Base-by-base conservation (phyloP, 2,329 filamentous ascomycete genomes). In the Celoporthe dispersa region DNA sequence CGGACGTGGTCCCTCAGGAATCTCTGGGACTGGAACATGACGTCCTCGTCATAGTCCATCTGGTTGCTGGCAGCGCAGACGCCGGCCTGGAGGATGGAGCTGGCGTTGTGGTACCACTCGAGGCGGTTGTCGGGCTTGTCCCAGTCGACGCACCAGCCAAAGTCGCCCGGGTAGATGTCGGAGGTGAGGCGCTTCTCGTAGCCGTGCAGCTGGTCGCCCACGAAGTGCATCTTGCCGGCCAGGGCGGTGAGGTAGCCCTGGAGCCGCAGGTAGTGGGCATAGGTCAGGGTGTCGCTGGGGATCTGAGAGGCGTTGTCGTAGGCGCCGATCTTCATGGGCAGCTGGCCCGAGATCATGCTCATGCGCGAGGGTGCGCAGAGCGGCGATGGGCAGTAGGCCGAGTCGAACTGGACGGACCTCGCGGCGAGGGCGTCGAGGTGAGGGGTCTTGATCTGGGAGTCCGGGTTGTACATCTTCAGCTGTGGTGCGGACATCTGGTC, bases 161-260 rank as follows among this genome's bases (percentile, higher is more conserved):
- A 94, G 78, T 98, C 94, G 70, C 92, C 94, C 0, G 94, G 94
- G 80, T 98, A 98, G 78, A 98, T 97, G 80, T 98, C 94, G 74
- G 91, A 93, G n/a, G 94, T 98, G 76, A 98, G 86, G 69, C 94
- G 90, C 77, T 93, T 92, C 84, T 98, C 94, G 77, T 97, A 98
- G 39, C 94, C 94, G 79, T 98, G 94, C 71, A 98, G 86, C 82
- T 98, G 94, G 79, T 98, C 94, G 44, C 94, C 94, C 68, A 97
- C 92, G 79, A 98, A 98, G 82, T 98, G 94, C 94, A 98, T 98
- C 86, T 98, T 98, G 73, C 94, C 94, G 6, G 94, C 94, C 75
- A 98, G 85, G 7, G 92, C 92, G 16, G 94, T 97, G 81, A 97
- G 93, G 77, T 98, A 98, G 67, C 93, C 94, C 76, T 91, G 90